Evolutionary conservation across 345 rosid genomes (phyloP).

Genomic region (Psidium friedrichsthalianum): DNA sequence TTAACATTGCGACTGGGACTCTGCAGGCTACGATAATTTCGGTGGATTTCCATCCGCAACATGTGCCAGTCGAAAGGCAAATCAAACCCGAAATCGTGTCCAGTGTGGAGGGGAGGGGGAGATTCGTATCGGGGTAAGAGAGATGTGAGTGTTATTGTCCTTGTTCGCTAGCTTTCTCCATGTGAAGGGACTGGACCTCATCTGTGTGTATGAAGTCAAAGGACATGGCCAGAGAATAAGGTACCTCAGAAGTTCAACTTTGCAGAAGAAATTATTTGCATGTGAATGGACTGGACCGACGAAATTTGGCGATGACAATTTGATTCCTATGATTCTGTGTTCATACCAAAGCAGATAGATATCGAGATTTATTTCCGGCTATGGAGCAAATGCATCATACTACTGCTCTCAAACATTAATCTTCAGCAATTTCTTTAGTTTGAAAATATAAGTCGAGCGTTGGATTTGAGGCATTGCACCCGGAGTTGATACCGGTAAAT

Average conservation of each 20-base stretch:
- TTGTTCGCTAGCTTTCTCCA: background rate
- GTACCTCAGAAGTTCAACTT: background rate
- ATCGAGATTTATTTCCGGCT: background rate
- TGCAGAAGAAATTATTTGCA: background rate
- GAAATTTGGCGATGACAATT: background rate
- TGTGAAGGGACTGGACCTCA: background rate
- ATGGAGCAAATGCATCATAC: background rate
- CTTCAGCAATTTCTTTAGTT: background rate
- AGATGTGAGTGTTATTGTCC: background rate
- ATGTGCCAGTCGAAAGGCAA: background rate
- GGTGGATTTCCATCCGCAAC: background rate
- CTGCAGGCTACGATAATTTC: background rate
- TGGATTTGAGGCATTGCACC: background rate
- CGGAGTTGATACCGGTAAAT: background rate
- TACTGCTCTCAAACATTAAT: background rate
- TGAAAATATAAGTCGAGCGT: background rate
- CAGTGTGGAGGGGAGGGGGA: background rate
- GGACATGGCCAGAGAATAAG: background rate
- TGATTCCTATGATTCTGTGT: background rate
- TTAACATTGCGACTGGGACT: background rate
- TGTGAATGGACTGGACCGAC: background rate
- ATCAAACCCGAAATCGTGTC: background rate
- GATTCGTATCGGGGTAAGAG: background rate
- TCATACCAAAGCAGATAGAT: background rate
- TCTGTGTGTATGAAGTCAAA: background rate